Conservation (phyloP, 2,329 filamentous ascomycete species). For the Ilyonectria destructans region DNA sequence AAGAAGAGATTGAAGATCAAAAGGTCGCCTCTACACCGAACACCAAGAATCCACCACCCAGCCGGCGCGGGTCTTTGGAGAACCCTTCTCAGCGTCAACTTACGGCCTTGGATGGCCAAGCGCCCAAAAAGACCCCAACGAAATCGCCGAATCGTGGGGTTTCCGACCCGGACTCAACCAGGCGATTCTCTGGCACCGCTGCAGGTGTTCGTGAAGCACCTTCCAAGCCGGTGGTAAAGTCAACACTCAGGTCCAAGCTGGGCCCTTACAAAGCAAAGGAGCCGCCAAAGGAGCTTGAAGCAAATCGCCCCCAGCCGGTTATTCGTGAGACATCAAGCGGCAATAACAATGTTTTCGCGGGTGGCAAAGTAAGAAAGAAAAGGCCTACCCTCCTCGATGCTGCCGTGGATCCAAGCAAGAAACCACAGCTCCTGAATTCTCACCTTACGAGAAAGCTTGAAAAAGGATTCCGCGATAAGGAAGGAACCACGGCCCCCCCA, state of each 20-base stretch:
- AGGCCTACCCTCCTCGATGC: constrained; percentile 56
- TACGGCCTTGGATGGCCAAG: neutral
- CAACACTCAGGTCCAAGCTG: constrained; percentile 24
- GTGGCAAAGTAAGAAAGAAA: constrained; percentile 59
- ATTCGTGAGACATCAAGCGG: constrained; percentile 26
- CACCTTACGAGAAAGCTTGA: constrained; percentile 60
- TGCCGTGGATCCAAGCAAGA: constrained; percentile 60
- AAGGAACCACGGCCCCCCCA: constrained; percentile 58
- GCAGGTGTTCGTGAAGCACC: neutral
- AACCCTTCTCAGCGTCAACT: neutral
- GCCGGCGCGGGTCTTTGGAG: neutral
- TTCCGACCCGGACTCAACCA: constrained; percentile 11
- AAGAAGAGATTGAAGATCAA: constrained; percentile 27
- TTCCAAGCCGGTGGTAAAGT: constrained; percentile 1
- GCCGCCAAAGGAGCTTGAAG: constrained; percentile 14
- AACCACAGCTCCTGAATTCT: constrained; percentile 58
- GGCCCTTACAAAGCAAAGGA: constrained; percentile 5
- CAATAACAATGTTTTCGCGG: constrained; percentile 62
- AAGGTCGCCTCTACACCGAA: neutral
- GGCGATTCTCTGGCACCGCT: neutral
- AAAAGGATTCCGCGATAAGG: constrained; percentile 60
- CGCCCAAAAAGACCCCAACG: neutral
- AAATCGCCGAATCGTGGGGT: neutral
- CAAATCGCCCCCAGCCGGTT: constrained; percentile 16
- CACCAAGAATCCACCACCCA: neutral